Base-by-base conservation (phyloP, 495 filamentous ascomycete species). In the Aspergillus asperescens region DNA sequence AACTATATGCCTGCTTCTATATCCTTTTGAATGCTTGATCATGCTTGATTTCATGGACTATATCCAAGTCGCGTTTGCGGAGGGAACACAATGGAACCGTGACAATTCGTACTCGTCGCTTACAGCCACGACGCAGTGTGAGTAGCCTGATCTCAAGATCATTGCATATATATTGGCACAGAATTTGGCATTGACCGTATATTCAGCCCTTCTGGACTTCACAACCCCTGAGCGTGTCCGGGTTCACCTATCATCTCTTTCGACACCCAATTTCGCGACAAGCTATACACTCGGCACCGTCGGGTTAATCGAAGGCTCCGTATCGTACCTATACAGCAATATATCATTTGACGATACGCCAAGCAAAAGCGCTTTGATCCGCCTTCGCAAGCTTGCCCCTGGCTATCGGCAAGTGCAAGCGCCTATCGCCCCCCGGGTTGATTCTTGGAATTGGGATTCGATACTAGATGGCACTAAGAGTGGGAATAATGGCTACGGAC, bases 1-100 rank as follows among this genome's bases (percentile, higher is more conserved):
- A n/a, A n/a, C n/a, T 23, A 20, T 44, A 27, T 1, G 40, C 44
- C 15, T 7, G 18, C 1, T 19, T 23, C 9, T 13, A 16, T 47
- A 7, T 48, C 12, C 40, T 35, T 35, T 9, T 39, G 27, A 1
- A 28, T 13, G 32, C 22, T 42, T 46, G 53, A 75, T 50, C 54
- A 98, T 98, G 93, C 83, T 95, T 73, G 86, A 89, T 67, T 98
- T 96, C 76, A 98, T 97, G 91, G 89, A 96, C 65, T 91, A 95
- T 71, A 84, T 98, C 69, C 92, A 94, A 68, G 81, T 88, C 65
- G 86, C 89, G 66, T 98, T 97, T 73, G 87, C 88, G 68, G 78
- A 86, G 68, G 84, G 85, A 49, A 90, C 90, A 5, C 76, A 82
- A 57, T 97, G 93, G 93, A 88, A 92, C 64, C 78, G 82, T 54